Percentiles rank a stretch among this genome's conserved stretches.
Conservation (phyloP, 1,284 basidiomycete species). For the Pseudozyma flocculosa region DNA sequence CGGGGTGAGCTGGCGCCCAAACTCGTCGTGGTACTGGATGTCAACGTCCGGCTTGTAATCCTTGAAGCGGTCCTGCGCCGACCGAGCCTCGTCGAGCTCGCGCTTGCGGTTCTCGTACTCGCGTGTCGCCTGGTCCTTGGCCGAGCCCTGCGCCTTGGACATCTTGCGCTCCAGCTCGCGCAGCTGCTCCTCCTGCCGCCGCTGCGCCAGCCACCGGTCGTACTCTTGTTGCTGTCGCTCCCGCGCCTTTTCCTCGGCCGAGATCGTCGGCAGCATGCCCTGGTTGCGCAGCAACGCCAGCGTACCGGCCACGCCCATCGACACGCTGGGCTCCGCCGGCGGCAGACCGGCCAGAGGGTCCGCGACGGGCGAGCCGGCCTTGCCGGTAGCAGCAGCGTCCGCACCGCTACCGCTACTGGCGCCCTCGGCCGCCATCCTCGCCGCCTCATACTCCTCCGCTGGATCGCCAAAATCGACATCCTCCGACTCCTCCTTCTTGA, state of each 20-base stretch:
- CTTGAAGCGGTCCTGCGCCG: constrained; percentile 79
- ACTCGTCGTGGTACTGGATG: constrained; percentile 87
- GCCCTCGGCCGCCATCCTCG: not conserved
- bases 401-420: no score
- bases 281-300: constrained; percentile 85
- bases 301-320: constrained; percentile 75
- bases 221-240: constrained; percentile 80
- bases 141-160: constrained; percentile 43
- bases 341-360: no score
- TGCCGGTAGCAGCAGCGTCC: no score
- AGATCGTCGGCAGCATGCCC: constrained; percentile 74
- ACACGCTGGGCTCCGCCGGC: constrained; percentile 23
- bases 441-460: constrained; percentile 62
- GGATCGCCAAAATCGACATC: constrained; percentile 56
- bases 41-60: constrained; percentile 96
- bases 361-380: no score
- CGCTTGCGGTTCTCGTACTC: constrained; percentile 91
- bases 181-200: constrained; percentile 72
- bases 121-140: constrained; percentile 84
- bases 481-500: constrained; percentile 63
- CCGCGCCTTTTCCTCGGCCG: constrained; percentile 71
- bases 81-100: constrained; percentile 85
- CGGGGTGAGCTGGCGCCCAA: constrained; percentile 80
- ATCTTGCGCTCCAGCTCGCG: constrained; percentile 74
- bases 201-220: constrained; percentile 86